Evolutionary conservation across 495 filamentous ascomycete genomes (phyloP).

Genomic region (Neurospora tetraspora): DNA sequence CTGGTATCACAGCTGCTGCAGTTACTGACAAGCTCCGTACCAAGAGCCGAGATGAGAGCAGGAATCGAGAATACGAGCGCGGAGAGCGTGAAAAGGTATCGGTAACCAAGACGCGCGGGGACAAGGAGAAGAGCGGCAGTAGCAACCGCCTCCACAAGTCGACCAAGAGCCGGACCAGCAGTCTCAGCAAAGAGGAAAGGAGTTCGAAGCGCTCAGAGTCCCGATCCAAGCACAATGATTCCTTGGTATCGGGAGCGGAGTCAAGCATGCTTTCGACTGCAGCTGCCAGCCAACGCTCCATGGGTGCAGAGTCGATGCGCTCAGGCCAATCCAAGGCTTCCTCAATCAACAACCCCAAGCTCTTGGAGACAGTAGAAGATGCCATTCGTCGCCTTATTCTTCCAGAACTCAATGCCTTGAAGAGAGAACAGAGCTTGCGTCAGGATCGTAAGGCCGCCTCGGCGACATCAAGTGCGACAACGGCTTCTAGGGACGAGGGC

Average conservation of each 20-base stretch:
- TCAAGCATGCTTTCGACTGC: conserved; percentile 68
- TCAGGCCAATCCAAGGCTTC: conserved; percentile 67
- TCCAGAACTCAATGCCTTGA: conserved; percentile 83
- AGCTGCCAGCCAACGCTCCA: conserved; percentile 57
- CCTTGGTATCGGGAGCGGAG: conserved; percentile 50
- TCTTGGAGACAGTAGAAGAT: conserved; percentile 94
- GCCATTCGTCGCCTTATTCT: conserved; percentile 86
- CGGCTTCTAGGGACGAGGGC: conserved; percentile 50
- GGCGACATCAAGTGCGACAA: conserved; percentile 46
- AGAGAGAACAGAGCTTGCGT: conserved; percentile 68
- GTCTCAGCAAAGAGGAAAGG: conserved; percentile 50
- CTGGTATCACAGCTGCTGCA: conserved; percentile 29
- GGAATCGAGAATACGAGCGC: conserved; percentile 22
- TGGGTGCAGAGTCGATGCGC: conserved; percentile 64
- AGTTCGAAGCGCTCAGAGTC: conserved; percentile 40
- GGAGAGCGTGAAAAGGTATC: conserved; percentile 1
- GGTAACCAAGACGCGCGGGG: conserved; percentile 16
- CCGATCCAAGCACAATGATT: conserved; percentile 56
- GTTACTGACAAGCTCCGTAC: conserved; percentile 39
- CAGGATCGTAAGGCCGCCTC: conserved; percentile 46
- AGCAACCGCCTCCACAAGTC: conserved; percentile 43
- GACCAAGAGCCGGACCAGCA: conserved; percentile 48
- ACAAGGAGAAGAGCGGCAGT: conserved; percentile 19
- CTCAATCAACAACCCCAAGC: conserved; percentile 86
- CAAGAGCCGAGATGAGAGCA: conserved; percentile 32